These are phyloP conservation scores for Lachancea cidri DNA, from an alignment of 805 yeast genomes.

Conservation along the genomic window DNA sequence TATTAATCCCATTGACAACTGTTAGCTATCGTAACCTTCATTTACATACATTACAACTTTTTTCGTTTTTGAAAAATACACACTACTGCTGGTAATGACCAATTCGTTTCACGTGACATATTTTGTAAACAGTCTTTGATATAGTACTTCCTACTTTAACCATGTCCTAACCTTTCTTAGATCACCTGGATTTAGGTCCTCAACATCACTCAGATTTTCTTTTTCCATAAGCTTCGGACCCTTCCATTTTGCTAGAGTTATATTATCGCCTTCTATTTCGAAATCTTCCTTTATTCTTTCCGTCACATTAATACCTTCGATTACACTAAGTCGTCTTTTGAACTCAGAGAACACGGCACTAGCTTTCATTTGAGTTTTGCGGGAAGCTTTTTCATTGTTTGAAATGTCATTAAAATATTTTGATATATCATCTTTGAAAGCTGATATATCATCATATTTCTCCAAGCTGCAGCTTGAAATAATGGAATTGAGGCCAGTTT, in stretches of 20 bases:
- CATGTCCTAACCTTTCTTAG: constrained; percentile 6
- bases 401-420: constrained; percentile 14
- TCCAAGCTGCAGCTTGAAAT: constrained; percentile 6
- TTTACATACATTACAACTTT: too few species aligned
- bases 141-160: constrained; percentile 1
- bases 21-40: too few species aligned
- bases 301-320: constrained; percentile 11
- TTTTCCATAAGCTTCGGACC: constrained; percentile 28
- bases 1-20: constrained; percentile 27
- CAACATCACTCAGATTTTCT: constrained; percentile 31
- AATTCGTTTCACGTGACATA: not conserved
- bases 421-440: constrained; percentile 13
- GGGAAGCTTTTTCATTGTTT: constrained; percentile 8
- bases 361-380: constrained; percentile 14
- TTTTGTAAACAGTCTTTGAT: too few species aligned
- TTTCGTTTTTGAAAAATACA: too few species aligned
- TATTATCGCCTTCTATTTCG: constrained; percentile 20
- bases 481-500: not conserved
- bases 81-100: too few species aligned
- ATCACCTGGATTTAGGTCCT: constrained; percentile 17
- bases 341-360: constrained; percentile 13
- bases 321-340: constrained; percentile 4
- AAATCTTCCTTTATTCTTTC: constrained; percentile 26
- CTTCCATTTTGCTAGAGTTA: constrained; percentile 25
- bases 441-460: constrained; percentile 9